Conservation (phyloP, 2,329 filamentous ascomycete genomes). For the Aspergillus fructus region DNA sequence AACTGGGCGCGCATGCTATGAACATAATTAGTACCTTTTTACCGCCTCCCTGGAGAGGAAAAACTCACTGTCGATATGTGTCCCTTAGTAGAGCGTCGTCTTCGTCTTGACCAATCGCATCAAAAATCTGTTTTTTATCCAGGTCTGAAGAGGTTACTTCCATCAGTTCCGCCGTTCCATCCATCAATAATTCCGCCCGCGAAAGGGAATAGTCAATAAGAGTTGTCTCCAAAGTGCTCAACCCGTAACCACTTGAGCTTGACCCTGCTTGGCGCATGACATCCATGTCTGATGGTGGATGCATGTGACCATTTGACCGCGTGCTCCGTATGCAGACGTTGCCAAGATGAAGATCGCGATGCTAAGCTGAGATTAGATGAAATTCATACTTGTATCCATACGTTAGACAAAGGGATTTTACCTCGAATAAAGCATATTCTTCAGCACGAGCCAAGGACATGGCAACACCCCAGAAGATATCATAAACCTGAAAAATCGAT, state of each 20-base stretch:
- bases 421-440: constrained; percentile 59
- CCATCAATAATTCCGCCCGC: constrained; percentile 51
- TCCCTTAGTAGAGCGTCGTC: constrained; percentile 41
- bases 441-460: constrained; percentile 62
- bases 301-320: constrained; percentile 30
- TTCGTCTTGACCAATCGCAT: constrained; percentile 42
- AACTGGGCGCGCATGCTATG: constrained; percentile 42
- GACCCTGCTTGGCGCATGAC: constrained; percentile 30
- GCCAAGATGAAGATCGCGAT: constrained; percentile 66
- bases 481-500: constrained; percentile 54
- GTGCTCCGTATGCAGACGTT: constrained; percentile 60
- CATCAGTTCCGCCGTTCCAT: constrained; percentile 23
- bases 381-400: neutral
- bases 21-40: neutral
- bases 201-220: constrained; percentile 69
- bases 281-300: constrained; percentile 33
- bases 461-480: constrained; percentile 67
- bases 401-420: constrained; percentile 16
- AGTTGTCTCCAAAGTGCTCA: constrained; percentile 60
- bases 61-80: constrained; percentile 43
- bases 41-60: neutral
- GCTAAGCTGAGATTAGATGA: constrained; percentile 34
- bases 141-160: constrained; percentile 43
- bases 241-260: constrained; percentile 47
- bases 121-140: constrained; percentile 45